Evolutionary conservation across 2,329 filamentous ascomycete species (phyloP), one percentile per base, ranked within the genome.

Genomic region (Neofusicoccum kwambonambiense): DNA sequence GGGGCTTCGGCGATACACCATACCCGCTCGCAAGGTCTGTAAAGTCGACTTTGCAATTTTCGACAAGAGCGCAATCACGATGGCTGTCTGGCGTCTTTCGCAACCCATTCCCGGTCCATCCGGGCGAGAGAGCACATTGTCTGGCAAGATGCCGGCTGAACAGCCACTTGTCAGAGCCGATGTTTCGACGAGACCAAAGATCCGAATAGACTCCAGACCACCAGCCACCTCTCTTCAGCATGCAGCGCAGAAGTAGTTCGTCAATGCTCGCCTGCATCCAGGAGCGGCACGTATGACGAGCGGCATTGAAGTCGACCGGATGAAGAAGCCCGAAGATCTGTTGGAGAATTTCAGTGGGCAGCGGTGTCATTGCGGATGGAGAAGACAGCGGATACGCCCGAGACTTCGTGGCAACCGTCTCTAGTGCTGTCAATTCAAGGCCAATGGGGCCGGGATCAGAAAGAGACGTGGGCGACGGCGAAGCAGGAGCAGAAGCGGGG

Each of bases 231-330:
- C 82, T 77, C 68, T 79, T 81, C 50, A 89, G 70, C 84, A 88
- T 87, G 1, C 69, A 70, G 31, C 76, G 73, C 11, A 89, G 75
- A 1, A 90, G 68, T 1, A 70, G 74, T 47, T 75, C 74, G 57
- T 87, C 77, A n/a, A 89, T 72, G 57, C 86, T 85, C 22, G 81
- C 82, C 42, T 81, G 74, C 77, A 88, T 86, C 88, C 86, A 90
- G 41, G 76, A 74, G 51, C 83, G 82, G 70, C 87, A 90, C 17
- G 83, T 83, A 67, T 85, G 83, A 17, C 87, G 81, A 15, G 87
- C 86, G 62, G 84, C 80, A 69, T 90, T 84, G 72, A 89, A 90
- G 68, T 84, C 81, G 27, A 75, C 73, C 0, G 83, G 83, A 13
- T 73, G 69, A 3, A 85, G 72, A 68, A 79, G 76, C 5, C 67